Conservation (phyloP, 2,329 filamentous ascomycete genomes). For the Colletotrichum sp. region DNA sequence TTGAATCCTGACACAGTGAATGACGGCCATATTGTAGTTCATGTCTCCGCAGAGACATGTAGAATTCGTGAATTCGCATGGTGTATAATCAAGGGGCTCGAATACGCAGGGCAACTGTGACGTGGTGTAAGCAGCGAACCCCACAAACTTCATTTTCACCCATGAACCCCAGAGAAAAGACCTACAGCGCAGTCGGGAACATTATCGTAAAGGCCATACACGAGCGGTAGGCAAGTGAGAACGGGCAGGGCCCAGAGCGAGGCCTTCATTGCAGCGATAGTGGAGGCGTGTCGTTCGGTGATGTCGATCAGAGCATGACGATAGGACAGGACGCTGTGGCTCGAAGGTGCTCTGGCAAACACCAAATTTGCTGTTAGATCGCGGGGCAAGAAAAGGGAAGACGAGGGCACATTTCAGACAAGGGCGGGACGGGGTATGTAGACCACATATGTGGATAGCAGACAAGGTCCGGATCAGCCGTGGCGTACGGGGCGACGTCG, state of each 20-base stretch:
- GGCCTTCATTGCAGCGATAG: not conserved
- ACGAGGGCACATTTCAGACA: not conserved
- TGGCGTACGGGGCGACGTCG: not conserved
- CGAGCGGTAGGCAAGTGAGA: not conserved
- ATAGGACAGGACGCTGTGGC: not conserved
- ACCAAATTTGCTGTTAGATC: not conserved
- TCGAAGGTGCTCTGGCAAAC: not conserved
- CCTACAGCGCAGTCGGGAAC: conserved; percentile 15
- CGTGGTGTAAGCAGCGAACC: not conserved
- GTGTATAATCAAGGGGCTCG: conserved; percentile 2
- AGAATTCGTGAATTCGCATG: not conserved
- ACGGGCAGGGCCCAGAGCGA: not conserved
- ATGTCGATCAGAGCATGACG: conserved; percentile 2
- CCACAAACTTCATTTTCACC: not conserved
- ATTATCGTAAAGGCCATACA: conserved; percentile 6
- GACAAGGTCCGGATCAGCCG: not conserved
- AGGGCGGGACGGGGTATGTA: not conserved
- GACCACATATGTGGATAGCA: not conserved
- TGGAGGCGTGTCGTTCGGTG: not conserved
- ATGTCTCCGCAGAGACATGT: conserved; percentile 13
- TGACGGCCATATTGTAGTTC: conserved; percentile 13
- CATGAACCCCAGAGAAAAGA: not conserved
- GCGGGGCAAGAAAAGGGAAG: not conserved
- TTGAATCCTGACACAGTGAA: conserved; percentile 10
- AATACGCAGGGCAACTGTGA: conserved; percentile 4